A percentile compares a stretch with the other conserved stretches of the same genome.
Evolutionary conservation across 768 basidiomycete species (phyloP).

Genomic region (Boletellus ananas): DNA sequence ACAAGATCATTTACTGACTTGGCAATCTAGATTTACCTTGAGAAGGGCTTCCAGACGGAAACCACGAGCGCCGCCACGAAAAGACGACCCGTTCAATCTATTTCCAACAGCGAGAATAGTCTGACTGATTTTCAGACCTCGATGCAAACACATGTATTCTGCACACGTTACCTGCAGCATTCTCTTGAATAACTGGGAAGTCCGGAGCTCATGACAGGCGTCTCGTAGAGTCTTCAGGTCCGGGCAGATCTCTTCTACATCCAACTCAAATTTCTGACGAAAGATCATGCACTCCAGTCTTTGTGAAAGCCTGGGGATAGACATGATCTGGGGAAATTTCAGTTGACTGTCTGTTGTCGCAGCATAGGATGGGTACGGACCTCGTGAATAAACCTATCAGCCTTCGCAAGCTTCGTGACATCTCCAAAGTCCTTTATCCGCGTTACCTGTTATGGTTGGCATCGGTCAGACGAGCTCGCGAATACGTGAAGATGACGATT

Average conservation of each 20-base stretch:
- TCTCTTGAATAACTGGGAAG: constrained; percentile 61
- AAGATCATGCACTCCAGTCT: constrained; percentile 83
- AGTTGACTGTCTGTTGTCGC: background rate
- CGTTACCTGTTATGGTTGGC: constrained; percentile 41
- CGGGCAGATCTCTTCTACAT: constrained; percentile 78
- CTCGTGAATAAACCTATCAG: constrained; percentile 80
- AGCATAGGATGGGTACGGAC: constrained; percentile 35
- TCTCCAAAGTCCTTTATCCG: constrained; percentile 70
- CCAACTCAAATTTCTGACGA: constrained; percentile 75
- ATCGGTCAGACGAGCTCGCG: background rate
- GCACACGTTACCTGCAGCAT: constrained; percentile 53
- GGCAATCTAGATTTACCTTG: constrained; percentile 51
- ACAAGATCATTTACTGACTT: background rate
- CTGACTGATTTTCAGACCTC: constrained; percentile 32
- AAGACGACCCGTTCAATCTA: constrained; percentile 73
- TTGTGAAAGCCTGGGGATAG: constrained; percentile 68
- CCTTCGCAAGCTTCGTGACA: constrained; percentile 67
- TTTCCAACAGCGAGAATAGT: constrained; percentile 78
- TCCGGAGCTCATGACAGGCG: constrained; percentile 66
- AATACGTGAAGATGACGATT: background rate
- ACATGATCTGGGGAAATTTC: constrained; percentile 56
- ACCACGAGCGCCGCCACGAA: constrained; percentile 79
- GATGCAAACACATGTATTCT: background rate
- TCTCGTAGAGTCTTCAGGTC: constrained; percentile 71
- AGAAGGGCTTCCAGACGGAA: constrained; percentile 80